Conservation (phyloP, 2,329 filamentous ascomycete genomes). For the Fusarium staphyleae region DNA sequence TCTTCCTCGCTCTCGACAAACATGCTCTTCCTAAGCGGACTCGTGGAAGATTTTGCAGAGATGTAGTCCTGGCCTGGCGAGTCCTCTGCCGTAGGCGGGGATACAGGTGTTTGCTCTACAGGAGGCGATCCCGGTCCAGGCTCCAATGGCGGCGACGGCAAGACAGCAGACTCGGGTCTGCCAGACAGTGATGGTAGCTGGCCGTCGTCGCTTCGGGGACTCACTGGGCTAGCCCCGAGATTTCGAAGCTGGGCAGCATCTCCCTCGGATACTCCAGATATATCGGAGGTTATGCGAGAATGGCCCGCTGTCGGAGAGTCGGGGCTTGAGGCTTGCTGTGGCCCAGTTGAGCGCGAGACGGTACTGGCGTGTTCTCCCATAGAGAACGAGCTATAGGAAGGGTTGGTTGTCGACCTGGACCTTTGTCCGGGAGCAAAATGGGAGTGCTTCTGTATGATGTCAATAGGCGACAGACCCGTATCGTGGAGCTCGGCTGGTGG, state of each 20-base stretch:
- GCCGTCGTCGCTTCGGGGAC: constrained; percentile 25
- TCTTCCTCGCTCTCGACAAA: constrained; percentile 54
- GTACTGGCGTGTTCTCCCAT: constrained; percentile 38
- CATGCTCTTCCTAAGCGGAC: constrained; percentile 49
- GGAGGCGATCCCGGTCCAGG: constrained; percentile 14
- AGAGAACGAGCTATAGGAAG: constrained; percentile 40
- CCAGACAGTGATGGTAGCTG: constrained; percentile 12
- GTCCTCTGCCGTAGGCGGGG: constrained; percentile 43
- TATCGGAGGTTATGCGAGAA: constrained; percentile 31
- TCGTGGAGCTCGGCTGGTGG: constrained; percentile 55
- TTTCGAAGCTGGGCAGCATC: constrained; percentile 33
- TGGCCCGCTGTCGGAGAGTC: constrained; percentile 22
- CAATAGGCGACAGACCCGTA: constrained; percentile 49
- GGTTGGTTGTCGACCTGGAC: constrained; percentile 26
- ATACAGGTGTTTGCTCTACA: constrained; percentile 28
- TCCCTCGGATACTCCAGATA: constrained; percentile 34
- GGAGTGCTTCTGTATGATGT: constrained; percentile 50
- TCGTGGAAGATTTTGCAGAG: constrained; percentile 35
- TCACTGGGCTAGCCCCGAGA: constrained; percentile 24
- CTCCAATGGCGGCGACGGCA: constrained; percentile 25
- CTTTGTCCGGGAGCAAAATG: constrained; percentile 30
- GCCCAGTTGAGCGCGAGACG: constrained; percentile 41
- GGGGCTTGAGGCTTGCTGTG: constrained; percentile 10
- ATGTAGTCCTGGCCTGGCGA: constrained; percentile 41
- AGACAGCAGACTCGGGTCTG: constrained; percentile 10